Base-by-base conservation (phyloP, 768 basidiomycete species). In the Tylopilus vinaceipallidus region DNA sequence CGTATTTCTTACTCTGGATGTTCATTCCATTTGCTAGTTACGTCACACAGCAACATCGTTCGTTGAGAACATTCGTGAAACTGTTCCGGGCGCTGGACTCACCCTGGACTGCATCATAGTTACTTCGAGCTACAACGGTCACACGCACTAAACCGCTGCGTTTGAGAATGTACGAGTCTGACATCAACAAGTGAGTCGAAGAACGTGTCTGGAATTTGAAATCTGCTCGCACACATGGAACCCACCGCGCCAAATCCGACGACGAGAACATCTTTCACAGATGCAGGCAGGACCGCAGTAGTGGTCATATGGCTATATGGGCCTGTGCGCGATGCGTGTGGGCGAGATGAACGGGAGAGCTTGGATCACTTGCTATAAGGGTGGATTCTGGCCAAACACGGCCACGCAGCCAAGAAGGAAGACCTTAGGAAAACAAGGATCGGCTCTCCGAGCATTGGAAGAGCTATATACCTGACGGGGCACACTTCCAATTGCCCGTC, bases 41-140 rank as follows among this genome's bases (percentile, higher is more conserved):
- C 13, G 9, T 0, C 16, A 35, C 13, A n/a, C 13, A 33, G 27
- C 7, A 17, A 36, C n/a, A 42, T 22, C 26, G 13, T 14, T 3
- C 33, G 6, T 22, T 36, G 17, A 33, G 29, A 37, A 17, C 14
- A 35, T 22, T 12, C 9, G 0, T 9, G 16, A 30, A 17, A 26
- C 7, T 13, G 19, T 10, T 10, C 2, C 38, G 24, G 22, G 12
- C 38, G 2, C 46, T 20, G 22, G 16, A 52, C 67, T 51, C 45
- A 81, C 82, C 70, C n/a, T 74, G 70, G 12, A 82, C 74, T 2
- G 72, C 66, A 12, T 81, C 75, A 60, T 79, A 86, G 51, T 88
- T 87, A 43, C 86, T 81, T 47, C 88, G 68, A 2, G 88, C 88
- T 2, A 91, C 84, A 16, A 74, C 83, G 1, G 88, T 90, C 9